These are phyloP conservation scores for Elongisporangium senticosum DNA, from an alignment of 352 stramenopile genomes.

Conservation along the genomic window DNA sequence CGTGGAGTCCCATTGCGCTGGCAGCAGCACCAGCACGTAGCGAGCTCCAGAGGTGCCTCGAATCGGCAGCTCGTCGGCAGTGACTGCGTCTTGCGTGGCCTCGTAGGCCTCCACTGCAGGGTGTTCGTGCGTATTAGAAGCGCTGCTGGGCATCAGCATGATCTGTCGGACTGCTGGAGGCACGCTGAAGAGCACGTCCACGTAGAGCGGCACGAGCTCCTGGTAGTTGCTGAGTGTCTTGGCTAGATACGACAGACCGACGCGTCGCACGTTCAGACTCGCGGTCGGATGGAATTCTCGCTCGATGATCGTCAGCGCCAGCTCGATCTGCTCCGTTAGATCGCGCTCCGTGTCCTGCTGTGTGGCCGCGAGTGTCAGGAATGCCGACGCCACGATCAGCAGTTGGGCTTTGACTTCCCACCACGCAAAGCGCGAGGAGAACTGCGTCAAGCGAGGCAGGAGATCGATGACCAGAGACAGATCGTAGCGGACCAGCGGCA, in stretches of 20 bases:
- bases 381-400: constrained; percentile 53
- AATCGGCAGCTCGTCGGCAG: constrained; percentile 34
- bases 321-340: constrained; percentile 63
- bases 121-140: neutral
- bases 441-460: constrained; percentile 54
- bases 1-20: constrained; percentile 49
- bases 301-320: constrained; percentile 64
- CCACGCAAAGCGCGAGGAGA: constrained; percentile 59
- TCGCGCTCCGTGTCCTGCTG: constrained; percentile 19
- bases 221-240: constrained; percentile 59
- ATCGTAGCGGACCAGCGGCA: constrained; percentile 41
- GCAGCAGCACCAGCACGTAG: constrained; percentile 43
- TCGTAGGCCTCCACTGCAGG: constrained; percentile 6
- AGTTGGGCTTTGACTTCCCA: constrained; percentile 86
- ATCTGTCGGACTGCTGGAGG: constrained; percentile 27
- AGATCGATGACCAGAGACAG: constrained; percentile 43
- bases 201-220: constrained; percentile 69
- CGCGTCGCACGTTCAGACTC: constrained; percentile 51
- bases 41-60: constrained; percentile 41
- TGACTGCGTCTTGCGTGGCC: neutral
- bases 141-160: constrained; percentile 21
- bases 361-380: constrained; percentile 31
- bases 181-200: constrained; percentile 69
- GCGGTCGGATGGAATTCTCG: constrained; percentile 58
- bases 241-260: constrained; percentile 51